Conservation (phyloP, 2,329 filamentous ascomycete species). For the Exophiala sp. region DNA sequence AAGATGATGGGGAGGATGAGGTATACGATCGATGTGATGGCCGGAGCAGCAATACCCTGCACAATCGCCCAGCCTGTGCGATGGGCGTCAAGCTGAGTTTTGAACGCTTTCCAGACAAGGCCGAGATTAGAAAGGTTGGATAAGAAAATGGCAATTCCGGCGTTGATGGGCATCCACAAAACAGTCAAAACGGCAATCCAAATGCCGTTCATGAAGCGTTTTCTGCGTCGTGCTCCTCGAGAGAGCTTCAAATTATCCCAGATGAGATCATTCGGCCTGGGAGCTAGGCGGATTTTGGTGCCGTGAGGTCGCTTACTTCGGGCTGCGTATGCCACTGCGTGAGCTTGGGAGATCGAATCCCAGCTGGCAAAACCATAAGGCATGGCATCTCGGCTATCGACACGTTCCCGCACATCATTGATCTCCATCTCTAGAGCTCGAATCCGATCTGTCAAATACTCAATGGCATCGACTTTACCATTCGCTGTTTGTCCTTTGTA, state of each 20-base stretch:
- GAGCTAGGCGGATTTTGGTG: conserved; percentile 72
- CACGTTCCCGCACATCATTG: conserved; percentile 72
- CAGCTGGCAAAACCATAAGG: conserved; percentile 94
- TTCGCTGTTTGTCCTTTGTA: conserved; percentile 67
- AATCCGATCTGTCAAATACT: conserved; percentile 85
- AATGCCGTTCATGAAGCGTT: conserved; percentile 72
- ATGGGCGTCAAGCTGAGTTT: conserved; percentile 59
- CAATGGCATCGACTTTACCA: conserved; percentile 87
- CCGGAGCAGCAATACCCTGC: conserved; percentile 87
- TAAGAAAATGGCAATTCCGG: conserved; percentile 89
- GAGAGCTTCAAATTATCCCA: conserved; percentile 87
- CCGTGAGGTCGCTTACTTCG: conserved; percentile 78
- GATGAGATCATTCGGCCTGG: conserved; percentile 85
- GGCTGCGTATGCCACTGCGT: conserved; percentile 77
- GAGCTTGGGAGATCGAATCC: conserved; percentile 80
- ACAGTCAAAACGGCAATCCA: conserved; percentile 80
- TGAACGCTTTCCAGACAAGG: conserved; percentile 73
- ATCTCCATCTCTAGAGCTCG: conserved; percentile 77
- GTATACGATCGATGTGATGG: conserved; percentile 82
- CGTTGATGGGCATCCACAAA: conserved; percentile 87
- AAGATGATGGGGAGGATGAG: conserved; percentile 87
- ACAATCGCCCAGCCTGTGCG: conserved; percentile 75
- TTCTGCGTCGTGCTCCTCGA: conserved; percentile 65
- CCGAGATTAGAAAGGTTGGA: conserved; percentile 80
- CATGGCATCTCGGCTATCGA: conserved; percentile 85